These are phyloP conservation scores for Tulasnella sp. DNA, from an alignment of 768 basidiomycete genomes.

Conservation along the genomic window DNA sequence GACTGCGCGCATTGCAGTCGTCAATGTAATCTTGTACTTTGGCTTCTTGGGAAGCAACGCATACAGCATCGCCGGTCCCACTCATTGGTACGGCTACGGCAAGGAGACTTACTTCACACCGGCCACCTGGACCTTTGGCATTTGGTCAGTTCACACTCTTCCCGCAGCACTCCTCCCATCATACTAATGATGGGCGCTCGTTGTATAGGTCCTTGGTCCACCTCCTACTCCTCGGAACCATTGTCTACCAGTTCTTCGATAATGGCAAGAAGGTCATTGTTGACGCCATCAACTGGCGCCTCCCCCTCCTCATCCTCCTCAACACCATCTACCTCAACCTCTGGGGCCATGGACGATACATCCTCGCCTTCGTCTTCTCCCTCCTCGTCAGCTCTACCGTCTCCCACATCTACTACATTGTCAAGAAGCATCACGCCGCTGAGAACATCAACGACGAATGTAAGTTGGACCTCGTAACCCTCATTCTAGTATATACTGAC, in stretches of 20 bases:
- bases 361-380: conserved; percentile 74
- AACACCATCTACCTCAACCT: conserved; percentile 85
- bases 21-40: conserved; percentile 75
- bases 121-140: conserved; percentile 85
- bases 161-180: not conserved
- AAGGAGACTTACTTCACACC: conserved; percentile 92
- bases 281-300: conserved; percentile 84
- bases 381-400: conserved; percentile 76
- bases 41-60: conserved; percentile 51
- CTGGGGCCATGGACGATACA: conserved; percentile 69
- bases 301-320: conserved; percentile 76
- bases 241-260: conserved; percentile 83
- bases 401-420: conserved; percentile 86
- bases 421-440: conserved; percentile 74
- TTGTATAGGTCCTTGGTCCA: conserved; percentile 70
- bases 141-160: conserved; percentile 48
- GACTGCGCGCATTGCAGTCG: conserved; percentile 26
- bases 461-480: conserved; percentile 23
- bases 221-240: conserved; percentile 76
- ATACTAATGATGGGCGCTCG: not conserved
- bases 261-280: conserved; percentile 66
- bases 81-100: conserved; percentile 53
- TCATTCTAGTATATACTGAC: conserved; percentile 38
- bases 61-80: conserved; percentile 70
- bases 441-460: conserved; percentile 58